Evolutionary conservation across 2,329 filamentous ascomycete genomes (phyloP).

Genomic region (Tolypocladium sp.): DNA sequence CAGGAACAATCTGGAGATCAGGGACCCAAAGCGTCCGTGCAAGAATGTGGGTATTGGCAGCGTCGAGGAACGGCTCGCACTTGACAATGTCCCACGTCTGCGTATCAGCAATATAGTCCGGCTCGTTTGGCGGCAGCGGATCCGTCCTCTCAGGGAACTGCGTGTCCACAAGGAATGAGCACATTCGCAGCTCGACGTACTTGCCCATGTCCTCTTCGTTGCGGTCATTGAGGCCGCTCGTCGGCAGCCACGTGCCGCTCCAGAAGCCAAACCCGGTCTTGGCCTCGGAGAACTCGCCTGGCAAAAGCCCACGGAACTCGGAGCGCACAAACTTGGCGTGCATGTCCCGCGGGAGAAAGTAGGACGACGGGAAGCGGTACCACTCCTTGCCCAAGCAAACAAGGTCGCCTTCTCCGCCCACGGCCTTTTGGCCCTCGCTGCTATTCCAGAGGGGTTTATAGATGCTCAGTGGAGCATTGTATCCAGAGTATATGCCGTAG

Average conservation of each 20-base stretch:
- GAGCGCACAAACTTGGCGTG: conserved; percentile 84
- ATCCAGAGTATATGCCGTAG: conserved; percentile 69
- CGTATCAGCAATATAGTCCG: conserved; percentile 66
- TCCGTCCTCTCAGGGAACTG: conserved; percentile 54
- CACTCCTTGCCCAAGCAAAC: conserved; percentile 95
- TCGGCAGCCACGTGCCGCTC: conserved; percentile 75
- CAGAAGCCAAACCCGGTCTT: conserved; percentile 61
- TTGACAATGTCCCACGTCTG: conserved; percentile 69
- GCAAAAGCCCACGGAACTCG: conserved; percentile 80
- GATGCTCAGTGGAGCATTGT: conserved; percentile 68
- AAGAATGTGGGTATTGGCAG: conserved; percentile 60
- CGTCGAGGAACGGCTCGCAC: conserved; percentile 76
- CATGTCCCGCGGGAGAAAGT: conserved; percentile 76
- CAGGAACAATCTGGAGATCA: conserved; percentile 58
- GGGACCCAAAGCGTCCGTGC: conserved; percentile 79
- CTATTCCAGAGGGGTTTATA: conserved; percentile 58
- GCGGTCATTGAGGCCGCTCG: conserved; percentile 81
- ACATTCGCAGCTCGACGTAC: conserved; percentile 70
- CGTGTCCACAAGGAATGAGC: conserved; percentile 81
- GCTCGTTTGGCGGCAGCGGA: conserved; percentile 57
- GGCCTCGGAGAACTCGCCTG: conserved; percentile 80
- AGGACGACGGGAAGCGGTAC: conserved; percentile 95
- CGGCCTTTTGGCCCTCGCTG: conserved; percentile 28
- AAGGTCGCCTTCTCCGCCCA: conserved; percentile 53
- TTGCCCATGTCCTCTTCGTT: conserved; percentile 83